Evolutionary conservation across 164 flowering plant genomes (phyloP), one percentile per base, ranked within the genome.

Genomic region (Nymphaea colorata): DNA sequence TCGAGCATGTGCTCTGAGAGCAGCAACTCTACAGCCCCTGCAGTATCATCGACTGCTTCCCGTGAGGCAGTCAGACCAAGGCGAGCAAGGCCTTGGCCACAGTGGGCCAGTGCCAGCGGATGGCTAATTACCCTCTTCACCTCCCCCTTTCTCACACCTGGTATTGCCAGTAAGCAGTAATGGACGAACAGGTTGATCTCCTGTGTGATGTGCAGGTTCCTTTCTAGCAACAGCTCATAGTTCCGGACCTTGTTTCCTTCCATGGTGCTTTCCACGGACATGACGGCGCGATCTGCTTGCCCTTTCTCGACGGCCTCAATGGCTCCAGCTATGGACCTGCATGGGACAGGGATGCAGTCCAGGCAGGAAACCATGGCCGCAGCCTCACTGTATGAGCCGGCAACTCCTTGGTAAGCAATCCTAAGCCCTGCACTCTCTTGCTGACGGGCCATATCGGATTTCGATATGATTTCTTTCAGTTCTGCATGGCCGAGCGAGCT

Each of bases 61-160:
- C 65, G 69, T 51, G 14, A 51, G 3, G 57, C 57, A 36, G 73
- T 71, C 2, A 76, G 71, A 16, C 79, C 79, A 36, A 76, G 69
- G 59, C 66, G 69, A 6, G 76, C 69, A 42, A 76, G 62, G 53
- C 66, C 15, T 14, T 73, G 64, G 53, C 71, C 74, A 55, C 79
- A 76, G 62, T 76, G 79, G 3, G 79, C 76, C 60, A 76, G 70
- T 44, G 79, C 79, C 69, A 76, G 57, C 44, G 79, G 79, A 43
- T 76, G 79, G 66, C 76, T 76, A 53, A 76, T 76, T 5, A 73
- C 79, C 53, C 67, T 67, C 60, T 73, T 73, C 14, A 76, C 71
- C 64, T 73, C 76, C 7, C 65, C 64, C 57, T 65, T 70, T 4
- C 44, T 12, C 62, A 76, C 79, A 17, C 79, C 79, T 1, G 79